Base-by-base conservation (phyloP, 2,329 filamentous ascomycete genomes). In the Ceratocystis alfenasii region DNA sequence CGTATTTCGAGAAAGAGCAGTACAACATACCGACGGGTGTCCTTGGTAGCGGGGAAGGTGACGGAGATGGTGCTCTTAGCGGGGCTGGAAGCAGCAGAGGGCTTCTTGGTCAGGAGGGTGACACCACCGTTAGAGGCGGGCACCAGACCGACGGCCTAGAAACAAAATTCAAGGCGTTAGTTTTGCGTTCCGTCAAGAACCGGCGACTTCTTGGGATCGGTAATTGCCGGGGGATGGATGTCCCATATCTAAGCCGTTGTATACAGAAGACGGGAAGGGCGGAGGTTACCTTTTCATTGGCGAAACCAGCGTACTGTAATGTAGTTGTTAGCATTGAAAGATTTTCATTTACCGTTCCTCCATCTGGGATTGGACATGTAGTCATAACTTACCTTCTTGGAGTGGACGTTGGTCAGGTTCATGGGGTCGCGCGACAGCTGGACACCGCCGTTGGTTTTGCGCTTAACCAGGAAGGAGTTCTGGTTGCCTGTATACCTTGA, bases 371-470 rank as follows among this genome's bases (percentile, higher is more conserved):
- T 5, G 5, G 22, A 46, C n/a, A 22, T 12, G 17, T 3, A 30
- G 17, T n/a, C 30, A 28, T 8, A 72, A 67, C 76, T 70, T 79
- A 94, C 90, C 87, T 95, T 97, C 81, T 90, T 88, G 73, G 84
- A 87, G 83, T 95, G 88, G 80, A 87, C 82, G 87, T 96, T 97
- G 78, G 80, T 83, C 79, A 97, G 80, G 86, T 97, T 99, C 72
- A 96, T 80, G 74, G 92, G 90, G 77, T 97, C 93, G 73, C 89
- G 88, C 73, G 93, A 97, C 84, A 99, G 91, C 80, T 89, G 88
- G 73, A 88, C 82, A 77, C 89, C 88, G 75, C 89, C 91, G 74
- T 82, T 82, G 73, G 80, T 79, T 76, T 85, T 87, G 81, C 90
- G 88, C 88, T 96, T 96, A 77, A 93, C 89, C 77, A 96, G 87